Base-by-base conservation (phyloP, 2,329 filamentous ascomycete species). In the Tothia fuscella region DNA sequence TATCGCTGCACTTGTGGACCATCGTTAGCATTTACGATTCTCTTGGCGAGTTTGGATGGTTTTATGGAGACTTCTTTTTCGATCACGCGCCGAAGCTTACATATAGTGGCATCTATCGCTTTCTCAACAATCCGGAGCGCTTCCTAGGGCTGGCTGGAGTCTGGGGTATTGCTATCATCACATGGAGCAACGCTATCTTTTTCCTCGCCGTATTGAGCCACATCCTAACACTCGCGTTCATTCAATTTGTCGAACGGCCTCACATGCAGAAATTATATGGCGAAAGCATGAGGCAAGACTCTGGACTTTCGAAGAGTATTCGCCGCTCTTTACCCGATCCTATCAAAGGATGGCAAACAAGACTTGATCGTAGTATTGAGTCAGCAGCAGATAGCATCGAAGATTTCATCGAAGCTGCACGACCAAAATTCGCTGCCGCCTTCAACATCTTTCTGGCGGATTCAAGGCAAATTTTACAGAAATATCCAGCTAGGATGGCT, bases 231-330 rank as follows among this genome's bases (percentile, higher is more conserved):
- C 68, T 96, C 24, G 78, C 71, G 22, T 95, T 95, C 65, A 84
- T 98, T 42, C 84, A 93, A 45, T 83, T 89, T 50, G 83, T 98
- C 7, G 91, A 98, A 63, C 80, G 88, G 46, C 91, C 89, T 12
- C 91, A 98, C 60, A 96, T 98, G 88, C 84, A 94, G 59, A 96
- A 94, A 69, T 74, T 96, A 14, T 98, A 98, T 55, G 89, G 91
- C 31, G 72, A 79, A 51, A 80, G 78, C 51, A 68, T 98, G 34
- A 80, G 91, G 45, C 70, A 81, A 49, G 86, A 94, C 58, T 91
- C 91, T 9, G 91, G 91, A 38, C 71, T 98, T 29, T 89, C 88
- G 45, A 93, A 88, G 64, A 95, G 85, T 53, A 74, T 98, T 57
- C 85, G 86, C 59, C 78, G 82, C 48, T 86, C 87, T 9, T 67